These are phyloP conservation scores for Chiua virens DNA, from an alignment of 768 basidiomycete species.

Conservation along the genomic window DNA sequence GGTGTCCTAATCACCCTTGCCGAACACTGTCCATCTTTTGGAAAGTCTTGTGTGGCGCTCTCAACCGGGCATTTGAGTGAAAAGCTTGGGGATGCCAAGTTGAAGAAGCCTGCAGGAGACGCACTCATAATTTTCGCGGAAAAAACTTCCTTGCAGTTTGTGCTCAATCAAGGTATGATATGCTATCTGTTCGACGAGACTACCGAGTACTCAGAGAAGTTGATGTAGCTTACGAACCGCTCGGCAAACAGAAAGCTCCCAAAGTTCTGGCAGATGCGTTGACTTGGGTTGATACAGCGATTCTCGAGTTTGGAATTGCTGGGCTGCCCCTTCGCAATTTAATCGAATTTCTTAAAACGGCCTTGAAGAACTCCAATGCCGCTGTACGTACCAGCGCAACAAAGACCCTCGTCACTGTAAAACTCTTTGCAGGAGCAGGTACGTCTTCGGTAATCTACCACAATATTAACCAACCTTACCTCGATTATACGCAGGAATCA, in stretches of 20 bases:
- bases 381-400: constrained; percentile 92
- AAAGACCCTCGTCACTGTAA: constrained; percentile 87
- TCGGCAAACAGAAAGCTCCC: constrained; percentile 95
- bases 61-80: constrained; percentile 82
- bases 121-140: constrained; percentile 82
- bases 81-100: constrained; percentile 93
- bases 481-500: constrained; percentile 64
- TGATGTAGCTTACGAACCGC: constrained; percentile 80
- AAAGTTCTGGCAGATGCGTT: constrained; percentile 93
- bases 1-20: constrained; percentile 72
- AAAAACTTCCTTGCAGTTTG: constrained; percentile 92
- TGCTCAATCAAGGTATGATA: constrained; percentile 80
- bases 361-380: constrained; percentile 91
- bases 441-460: constrained; percentile 20
- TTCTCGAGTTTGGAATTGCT: constrained; percentile 88
- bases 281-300: constrained; percentile 81
- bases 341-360: constrained; percentile 87
- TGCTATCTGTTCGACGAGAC: constrained; percentile 3
- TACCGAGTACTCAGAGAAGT: constrained; percentile 16
- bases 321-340: constrained; percentile 81
- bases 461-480: background rate
- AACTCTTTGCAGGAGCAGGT: constrained; percentile 90
- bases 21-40: constrained; percentile 78
- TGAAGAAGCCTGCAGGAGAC: constrained; percentile 96
- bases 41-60: constrained; percentile 80